phyloP scores from a whole-genome alignment of 2,329 filamentous ascomycete species.

The Fusarium continuum region DNA sequence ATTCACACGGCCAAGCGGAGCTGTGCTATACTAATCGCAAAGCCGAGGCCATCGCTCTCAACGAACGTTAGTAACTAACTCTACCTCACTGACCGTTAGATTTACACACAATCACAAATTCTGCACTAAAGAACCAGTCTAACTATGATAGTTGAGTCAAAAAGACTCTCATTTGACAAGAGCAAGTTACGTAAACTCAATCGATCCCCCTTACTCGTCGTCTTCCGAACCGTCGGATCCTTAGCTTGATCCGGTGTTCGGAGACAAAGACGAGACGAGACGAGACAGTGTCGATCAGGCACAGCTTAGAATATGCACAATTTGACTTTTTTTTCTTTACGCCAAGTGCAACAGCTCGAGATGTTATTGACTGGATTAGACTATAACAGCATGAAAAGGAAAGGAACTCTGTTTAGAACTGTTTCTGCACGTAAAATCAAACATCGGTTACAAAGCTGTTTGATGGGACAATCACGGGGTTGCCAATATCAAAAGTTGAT shows the following conservation, averaged over 20 bases:
- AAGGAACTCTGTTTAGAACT: slow-evolving; percentile 19
- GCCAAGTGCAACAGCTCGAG: not conserved
- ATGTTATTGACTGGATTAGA: slow-evolving; percentile 16
- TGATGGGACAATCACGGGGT: not conserved
- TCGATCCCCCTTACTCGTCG: slow-evolving; percentile 18
- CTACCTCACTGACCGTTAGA: slow-evolving; percentile 8
- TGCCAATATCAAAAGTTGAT: not conserved
- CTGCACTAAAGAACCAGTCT: slow-evolving; percentile 5
- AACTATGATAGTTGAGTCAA: not conserved
- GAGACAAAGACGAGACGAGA: slow-evolving; percentile 6
- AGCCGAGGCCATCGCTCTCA: not conserved
- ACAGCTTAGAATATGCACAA: slow-evolving; percentile 17
- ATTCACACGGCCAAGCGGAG: slow-evolving; percentile 7
- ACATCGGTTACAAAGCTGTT: not conserved
- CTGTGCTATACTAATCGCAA: not conserved
- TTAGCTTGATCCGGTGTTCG: slow-evolving; percentile 20
- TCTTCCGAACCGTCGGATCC: not conserved
- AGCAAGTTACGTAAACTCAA: slow-evolving; percentile 22
- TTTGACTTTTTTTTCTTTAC: slow-evolving; percentile 8
- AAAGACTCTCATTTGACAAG: slow-evolving; percentile 14
- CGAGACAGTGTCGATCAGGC: slow-evolving; percentile 26
- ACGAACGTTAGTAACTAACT: too few relatives aligned
- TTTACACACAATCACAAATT: slow-evolving; percentile 7
- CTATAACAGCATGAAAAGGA: slow-evolving; percentile 3
- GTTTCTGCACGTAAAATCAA: not conserved